These are phyloP conservation scores for Diospyros kaki DNA, from an alignment of 148 eudicot species.

Conservation along the genomic window DNA sequence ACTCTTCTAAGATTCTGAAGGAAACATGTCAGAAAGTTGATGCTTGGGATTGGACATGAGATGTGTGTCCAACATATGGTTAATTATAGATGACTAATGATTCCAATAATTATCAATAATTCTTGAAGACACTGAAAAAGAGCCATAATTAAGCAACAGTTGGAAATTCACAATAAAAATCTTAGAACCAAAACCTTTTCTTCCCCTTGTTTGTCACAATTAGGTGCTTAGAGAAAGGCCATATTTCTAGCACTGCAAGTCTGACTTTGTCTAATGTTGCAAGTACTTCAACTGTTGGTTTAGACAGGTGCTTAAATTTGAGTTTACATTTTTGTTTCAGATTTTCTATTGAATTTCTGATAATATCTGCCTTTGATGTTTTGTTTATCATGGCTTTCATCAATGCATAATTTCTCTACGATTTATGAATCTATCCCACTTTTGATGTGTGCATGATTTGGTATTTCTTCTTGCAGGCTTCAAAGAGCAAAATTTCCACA, in stretches of 20 bases:
- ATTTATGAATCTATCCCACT: background rate
- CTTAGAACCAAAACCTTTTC: background rate
- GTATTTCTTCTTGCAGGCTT: slow-evolving; percentile 34
- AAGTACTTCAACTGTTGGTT: background rate
- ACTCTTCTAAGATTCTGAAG: no score
- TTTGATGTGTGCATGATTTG: slow-evolving; percentile 3
- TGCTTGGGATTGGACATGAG: no score
- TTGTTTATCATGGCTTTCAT: background rate
- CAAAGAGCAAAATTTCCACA: slow-evolving; percentile 48
- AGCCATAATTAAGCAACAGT: background rate
- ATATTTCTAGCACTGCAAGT: background rate
- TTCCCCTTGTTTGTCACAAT: background rate
- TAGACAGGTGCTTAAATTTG: background rate
- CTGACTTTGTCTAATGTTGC: background rate
- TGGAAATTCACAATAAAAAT: background rate
- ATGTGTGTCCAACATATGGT: no score
- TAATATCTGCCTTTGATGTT: background rate
- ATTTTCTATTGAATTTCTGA: background rate
- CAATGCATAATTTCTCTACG: background rate
- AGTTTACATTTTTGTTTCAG: background rate
- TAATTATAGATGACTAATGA: no score
- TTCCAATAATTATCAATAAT: background rate
- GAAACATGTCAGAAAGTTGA: no score
- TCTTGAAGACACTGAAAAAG: background rate
- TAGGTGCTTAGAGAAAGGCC: background rate